Conservation (phyloP, 345 rosid genomes). For the Stellera chamaejasme region DNA sequence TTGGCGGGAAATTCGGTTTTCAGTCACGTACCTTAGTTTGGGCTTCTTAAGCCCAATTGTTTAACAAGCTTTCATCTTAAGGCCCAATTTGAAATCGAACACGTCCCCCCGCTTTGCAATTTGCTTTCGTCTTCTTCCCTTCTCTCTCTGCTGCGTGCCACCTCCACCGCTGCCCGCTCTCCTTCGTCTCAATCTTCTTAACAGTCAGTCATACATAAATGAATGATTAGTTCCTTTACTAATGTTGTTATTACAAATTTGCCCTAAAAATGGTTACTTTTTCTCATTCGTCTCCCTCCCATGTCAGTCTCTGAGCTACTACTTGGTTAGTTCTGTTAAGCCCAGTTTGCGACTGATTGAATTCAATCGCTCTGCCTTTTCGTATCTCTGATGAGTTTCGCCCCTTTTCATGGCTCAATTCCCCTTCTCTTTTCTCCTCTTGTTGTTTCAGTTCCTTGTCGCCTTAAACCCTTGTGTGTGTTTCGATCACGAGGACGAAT, state of each 20-base stretch:
- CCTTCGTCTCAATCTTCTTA: background rate
- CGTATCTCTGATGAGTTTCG: slow-evolving; percentile 13
- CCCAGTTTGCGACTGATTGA: too few species aligned
- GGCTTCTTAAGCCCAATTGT: background rate
- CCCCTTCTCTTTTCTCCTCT: background rate
- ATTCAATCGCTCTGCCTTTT: background rate
- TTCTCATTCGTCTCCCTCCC: too few species aligned
- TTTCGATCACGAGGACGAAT: slow-evolving; percentile 22
- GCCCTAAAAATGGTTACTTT: background rate
- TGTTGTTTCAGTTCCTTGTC: slow-evolving; percentile 4
- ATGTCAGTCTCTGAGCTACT: too few species aligned
- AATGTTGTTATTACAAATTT: background rate
- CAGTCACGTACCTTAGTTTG: background rate
- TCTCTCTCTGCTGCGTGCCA: background rate
- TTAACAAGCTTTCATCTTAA: background rate
- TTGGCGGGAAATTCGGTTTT: slow-evolving; percentile 11
- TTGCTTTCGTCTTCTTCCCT: background rate
- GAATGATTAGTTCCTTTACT: background rate
- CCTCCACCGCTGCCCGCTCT: too few species aligned
- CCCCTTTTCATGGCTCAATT: slow-evolving; percentile 18
- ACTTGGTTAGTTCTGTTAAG: too few species aligned
- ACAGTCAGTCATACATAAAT: background rate
- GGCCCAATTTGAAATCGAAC: background rate
- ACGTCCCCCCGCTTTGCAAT: background rate
- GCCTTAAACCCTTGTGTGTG: slow-evolving; percentile 10